Percentiles rank a stretch among this genome's conserved stretches.
Evolutionary conservation across 208 protist genomes (phyloP).

Genomic region (Trypanosoma rangeli): DNA sequence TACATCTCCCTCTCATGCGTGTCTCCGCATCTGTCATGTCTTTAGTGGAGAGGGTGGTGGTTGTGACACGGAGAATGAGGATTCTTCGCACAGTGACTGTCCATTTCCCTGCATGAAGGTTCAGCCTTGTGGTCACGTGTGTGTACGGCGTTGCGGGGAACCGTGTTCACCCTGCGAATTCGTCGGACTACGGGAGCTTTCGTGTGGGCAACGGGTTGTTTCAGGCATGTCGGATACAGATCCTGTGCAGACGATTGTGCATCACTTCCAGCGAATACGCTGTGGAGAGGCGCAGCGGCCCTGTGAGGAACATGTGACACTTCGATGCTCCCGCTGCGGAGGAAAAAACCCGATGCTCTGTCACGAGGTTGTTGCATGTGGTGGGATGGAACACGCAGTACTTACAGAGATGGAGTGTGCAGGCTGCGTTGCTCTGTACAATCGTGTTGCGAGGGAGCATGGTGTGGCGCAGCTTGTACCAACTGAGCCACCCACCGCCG

Average conservation of each 20-base stretch:
- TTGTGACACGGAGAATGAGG: neutral
- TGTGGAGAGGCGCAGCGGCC: constrained; percentile 54
- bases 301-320: constrained; percentile 53
- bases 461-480: constrained; percentile 38
- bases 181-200: constrained; percentile 57
- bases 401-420: constrained; percentile 58
- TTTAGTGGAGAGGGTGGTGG: neutral
- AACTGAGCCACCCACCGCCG: neutral
- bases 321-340: constrained; percentile 74
- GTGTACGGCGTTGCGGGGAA: constrained; percentile 64
- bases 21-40: constrained; percentile 66
- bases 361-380: constrained; percentile 40
- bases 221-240: constrained; percentile 51
- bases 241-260: constrained; percentile 48
- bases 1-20: constrained; percentile 63
- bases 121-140: constrained; percentile 73
- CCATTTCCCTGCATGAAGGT: constrained; percentile 69
- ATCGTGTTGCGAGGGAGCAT: constrained; percentile 66
- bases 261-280: constrained; percentile 66
- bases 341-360: constrained; percentile 53
- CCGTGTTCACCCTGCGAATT: constrained; percentile 71
- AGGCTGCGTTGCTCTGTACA: constrained; percentile 78
- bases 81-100: constrained; percentile 47
- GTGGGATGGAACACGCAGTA: constrained; percentile 16
- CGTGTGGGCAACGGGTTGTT: constrained; percentile 83